Evolutionary conservation across 768 basidiomycete species (phyloP), one percentile per base, ranked within the genome.

Genomic region (Dioszegia crocea): DNA sequence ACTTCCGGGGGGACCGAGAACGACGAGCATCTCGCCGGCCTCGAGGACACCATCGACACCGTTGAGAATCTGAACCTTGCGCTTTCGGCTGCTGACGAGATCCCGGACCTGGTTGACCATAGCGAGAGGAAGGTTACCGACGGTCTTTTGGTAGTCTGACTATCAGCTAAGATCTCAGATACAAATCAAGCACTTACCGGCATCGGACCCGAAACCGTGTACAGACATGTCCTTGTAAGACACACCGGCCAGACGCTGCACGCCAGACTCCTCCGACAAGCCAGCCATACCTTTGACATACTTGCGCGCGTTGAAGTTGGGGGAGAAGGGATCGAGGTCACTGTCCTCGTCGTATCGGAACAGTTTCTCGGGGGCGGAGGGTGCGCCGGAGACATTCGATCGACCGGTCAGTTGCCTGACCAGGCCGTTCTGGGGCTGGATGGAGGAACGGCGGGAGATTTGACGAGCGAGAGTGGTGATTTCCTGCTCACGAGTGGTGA

Each of bases 11-110:
- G 54, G 54, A 21, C 54, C 54, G 10, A 56, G 54, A 3, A 56
- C 54, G 39, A 49, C 45, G 69, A 88, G 86, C 89, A 89, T 88
- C 77, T 89, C 86, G 16, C 86, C 86, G 0, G 86, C 83, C 3
- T 82, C 80, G 12, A 88, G 80, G 1, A 83, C 79, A 9, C 86
- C 87, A 39, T 86, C 83, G 59, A 88, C 85, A 14, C 80, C 81
- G 19, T 80, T 78, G 33, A 89, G 77, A 46, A 88, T 87, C 62
- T 78, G 67, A 12, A 74, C 68, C 30, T 76, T 76, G 11, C 69
- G 50, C 58, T 72, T 73, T 16, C 66, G 57, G 41, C 61, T 60
- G 38, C 57, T 62, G 57, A 68, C 62, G 24, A 69, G 45, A 19
- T 71, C 71, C 21, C 58, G 57, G 10, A 47, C 56, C 10, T 61